Evolutionary conservation across 2,329 filamentous ascomycete genomes (phyloP).

Genomic region (Plenodomus lindquistii): DNA sequence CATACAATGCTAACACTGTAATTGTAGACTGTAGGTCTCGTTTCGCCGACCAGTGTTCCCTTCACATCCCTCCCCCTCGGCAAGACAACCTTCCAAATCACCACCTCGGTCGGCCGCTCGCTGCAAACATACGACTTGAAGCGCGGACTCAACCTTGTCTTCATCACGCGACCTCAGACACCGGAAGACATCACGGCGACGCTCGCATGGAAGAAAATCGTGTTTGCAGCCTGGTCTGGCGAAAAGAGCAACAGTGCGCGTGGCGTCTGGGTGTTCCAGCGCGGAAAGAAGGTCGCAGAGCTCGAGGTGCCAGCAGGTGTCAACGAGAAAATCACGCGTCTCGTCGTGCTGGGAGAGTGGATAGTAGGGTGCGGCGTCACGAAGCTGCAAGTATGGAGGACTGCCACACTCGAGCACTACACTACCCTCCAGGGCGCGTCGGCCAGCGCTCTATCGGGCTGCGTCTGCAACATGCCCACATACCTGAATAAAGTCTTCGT

Average conservation of each 20-base stretch:
- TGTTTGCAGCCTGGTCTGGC: conserved; percentile 89
- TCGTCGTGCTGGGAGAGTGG: conserved; percentile 89
- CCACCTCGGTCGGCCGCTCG: conserved; percentile 86
- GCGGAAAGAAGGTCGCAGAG: conserved; percentile 81
- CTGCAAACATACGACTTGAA: conserved; percentile 96
- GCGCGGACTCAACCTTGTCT: conserved; percentile 86
- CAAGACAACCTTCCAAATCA: conserved; percentile 96
- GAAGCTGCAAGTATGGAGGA: conserved; percentile 88
- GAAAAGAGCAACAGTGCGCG: conserved; percentile 55
- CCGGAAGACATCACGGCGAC: conserved; percentile 85
- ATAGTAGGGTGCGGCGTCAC: conserved; percentile 77
- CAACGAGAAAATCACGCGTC: conserved; percentile 71
- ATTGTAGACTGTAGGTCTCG: conserved; percentile 81
- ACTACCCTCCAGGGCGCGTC: conserved; percentile 71
- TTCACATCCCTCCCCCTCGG: conserved; percentile 88
- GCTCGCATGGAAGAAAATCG: conserved; percentile 80
- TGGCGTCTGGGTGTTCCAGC: conserved; percentile 89
- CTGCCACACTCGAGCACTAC: conserved; percentile 81
- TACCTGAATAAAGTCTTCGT: conserved; percentile 96
- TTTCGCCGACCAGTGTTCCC: conserved; percentile 86
- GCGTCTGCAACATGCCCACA: conserved; percentile 86
- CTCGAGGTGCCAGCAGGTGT: conserved; percentile 69
- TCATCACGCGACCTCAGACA: conserved; percentile 89
- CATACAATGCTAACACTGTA: background rate
- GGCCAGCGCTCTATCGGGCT: conserved; percentile 73